Evolutionary conservation across 306 rosid genomes (phyloP).

Genomic region (Cucumis hystrix): DNA sequence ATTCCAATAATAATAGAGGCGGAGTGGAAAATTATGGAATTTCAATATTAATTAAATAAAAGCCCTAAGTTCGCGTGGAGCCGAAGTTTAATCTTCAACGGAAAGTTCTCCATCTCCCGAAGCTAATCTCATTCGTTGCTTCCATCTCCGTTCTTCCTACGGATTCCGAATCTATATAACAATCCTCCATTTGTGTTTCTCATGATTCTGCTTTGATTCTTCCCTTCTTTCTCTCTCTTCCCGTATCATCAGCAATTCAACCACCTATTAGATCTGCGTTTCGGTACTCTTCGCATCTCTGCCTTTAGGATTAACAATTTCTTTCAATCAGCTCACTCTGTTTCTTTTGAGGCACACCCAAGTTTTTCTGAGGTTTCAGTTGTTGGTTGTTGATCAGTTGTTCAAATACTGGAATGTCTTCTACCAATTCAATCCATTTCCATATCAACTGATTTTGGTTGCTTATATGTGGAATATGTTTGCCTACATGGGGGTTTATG

Average conservation of each 20-base stretch:
- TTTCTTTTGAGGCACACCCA: not conserved
- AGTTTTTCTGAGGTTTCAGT: not conserved
- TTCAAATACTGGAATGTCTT: not conserved
- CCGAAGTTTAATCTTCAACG: no score
- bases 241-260: not conserved
- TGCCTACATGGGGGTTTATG: no score
- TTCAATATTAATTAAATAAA: no score
- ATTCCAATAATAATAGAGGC: no score
- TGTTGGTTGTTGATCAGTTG: not conserved
- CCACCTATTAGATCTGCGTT: conserved; percentile 1
- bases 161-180: not conserved
- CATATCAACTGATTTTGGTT: no score
- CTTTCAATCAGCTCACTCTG: not conserved
- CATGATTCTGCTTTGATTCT: not conserved
- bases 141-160: not conserved
- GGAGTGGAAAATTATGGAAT: no score
- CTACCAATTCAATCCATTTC: not conserved
- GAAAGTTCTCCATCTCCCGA: no score
- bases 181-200: not conserved
- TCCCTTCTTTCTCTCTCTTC: not conserved
- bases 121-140: not conserved
- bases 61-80: no score
- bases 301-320: not conserved
- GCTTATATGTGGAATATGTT: no score
- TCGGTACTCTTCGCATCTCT: not conserved